These are phyloP conservation scores for Phytophthora melonis DNA, from an alignment of 352 stramenopile species.

Conservation along the genomic window DNA sequence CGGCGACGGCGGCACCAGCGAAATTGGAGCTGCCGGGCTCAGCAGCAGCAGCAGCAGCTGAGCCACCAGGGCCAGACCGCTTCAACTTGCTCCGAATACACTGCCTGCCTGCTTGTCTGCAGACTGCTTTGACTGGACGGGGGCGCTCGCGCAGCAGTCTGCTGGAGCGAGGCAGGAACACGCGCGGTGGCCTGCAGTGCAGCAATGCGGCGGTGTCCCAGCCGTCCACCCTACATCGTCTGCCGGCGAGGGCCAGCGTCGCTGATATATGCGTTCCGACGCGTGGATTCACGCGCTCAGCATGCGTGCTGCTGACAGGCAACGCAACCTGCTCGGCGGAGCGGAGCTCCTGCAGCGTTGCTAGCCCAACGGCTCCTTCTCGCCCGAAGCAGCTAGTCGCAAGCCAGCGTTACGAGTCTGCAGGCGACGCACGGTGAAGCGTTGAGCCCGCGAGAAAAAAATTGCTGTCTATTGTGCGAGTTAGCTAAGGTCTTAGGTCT, in stretches of 20 bases:
- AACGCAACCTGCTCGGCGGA: not conserved
- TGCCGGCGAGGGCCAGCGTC: not conserved
- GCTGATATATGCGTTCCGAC: not conserved
- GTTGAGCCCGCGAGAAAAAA: not conserved
- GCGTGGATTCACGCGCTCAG: not conserved
- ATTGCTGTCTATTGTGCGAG: conserved; percentile 8
- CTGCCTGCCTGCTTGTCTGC: no score
- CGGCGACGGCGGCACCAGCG: conserved; percentile 6
- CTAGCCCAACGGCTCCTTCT: conserved; percentile 18
- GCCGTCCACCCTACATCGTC: not conserved
- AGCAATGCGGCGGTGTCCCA: not conserved
- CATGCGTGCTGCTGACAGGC: not conserved
- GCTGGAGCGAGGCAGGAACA: not conserved
- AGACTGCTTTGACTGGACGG: not conserved
- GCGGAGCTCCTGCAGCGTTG: not conserved
- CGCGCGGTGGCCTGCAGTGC: not conserved
- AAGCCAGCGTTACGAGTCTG: not conserved
- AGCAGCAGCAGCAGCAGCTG: conserved; percentile 11
- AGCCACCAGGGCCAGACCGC: not conserved
- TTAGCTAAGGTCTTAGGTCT: not conserved
- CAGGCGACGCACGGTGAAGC: conserved; percentile 3
- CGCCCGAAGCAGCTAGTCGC: not conserved
- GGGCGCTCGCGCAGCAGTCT: not conserved
- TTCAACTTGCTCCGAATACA: conserved; percentile 23
- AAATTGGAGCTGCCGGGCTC: conserved; percentile 9